Conservation (phyloP, 495 filamentous ascomycete genomes). For the Lineolata rhizophorae region DNA sequence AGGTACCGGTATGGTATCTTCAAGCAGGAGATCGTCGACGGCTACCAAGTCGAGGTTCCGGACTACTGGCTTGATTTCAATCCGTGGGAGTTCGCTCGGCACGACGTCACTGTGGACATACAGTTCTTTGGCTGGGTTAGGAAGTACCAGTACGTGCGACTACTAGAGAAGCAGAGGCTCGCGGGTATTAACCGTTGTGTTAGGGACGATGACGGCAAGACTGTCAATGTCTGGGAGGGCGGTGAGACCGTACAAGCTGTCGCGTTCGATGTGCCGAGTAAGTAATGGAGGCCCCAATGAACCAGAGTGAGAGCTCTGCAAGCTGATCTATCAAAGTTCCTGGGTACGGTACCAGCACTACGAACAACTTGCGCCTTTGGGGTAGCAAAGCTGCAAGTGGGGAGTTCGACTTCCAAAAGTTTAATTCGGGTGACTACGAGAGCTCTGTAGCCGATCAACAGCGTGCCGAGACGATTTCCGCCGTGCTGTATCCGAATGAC, state of each 20-base stretch:
- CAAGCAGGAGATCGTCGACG: slow-evolving; percentile 96
- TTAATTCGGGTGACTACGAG: slow-evolving; percentile 96
- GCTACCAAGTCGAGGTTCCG: slow-evolving; percentile 91
- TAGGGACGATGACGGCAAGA: slow-evolving; percentile 56
- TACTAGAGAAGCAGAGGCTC: not conserved
- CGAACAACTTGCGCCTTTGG: slow-evolving; percentile 93
- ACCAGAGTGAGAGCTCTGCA: not conserved
- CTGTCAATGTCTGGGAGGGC: slow-evolving; percentile 55
- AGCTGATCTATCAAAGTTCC: slow-evolving; percentile 34
- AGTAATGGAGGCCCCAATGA: slow-evolving; percentile 3
- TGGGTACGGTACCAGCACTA: slow-evolving; percentile 70
- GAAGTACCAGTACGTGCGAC: slow-evolving; percentile 30
- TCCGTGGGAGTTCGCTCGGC: slow-evolving; percentile 94
- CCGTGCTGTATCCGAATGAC: slow-evolving; percentile 93
- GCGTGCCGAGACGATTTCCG: slow-evolving; percentile 89
- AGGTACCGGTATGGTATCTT: slow-evolving; percentile 96
- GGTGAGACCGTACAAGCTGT: slow-evolving; percentile 85
- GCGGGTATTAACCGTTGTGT: not conserved
- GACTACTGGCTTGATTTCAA: slow-evolving; percentile 99
- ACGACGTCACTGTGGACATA: slow-evolving; percentile 86
- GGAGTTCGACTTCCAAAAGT: slow-evolving; percentile 98
- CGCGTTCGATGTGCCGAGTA: slow-evolving; percentile 75
- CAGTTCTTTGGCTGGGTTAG: slow-evolving; percentile 80
- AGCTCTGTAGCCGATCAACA: slow-evolving; percentile 92
- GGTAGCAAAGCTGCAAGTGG: slow-evolving; percentile 90